Percentiles rank a stretch among this genome's conserved stretches.
These are phyloP conservation scores for Tylopilus sp. DNA, from an alignment of 1,284 basidiomycete species.

Conservation along the genomic window DNA sequence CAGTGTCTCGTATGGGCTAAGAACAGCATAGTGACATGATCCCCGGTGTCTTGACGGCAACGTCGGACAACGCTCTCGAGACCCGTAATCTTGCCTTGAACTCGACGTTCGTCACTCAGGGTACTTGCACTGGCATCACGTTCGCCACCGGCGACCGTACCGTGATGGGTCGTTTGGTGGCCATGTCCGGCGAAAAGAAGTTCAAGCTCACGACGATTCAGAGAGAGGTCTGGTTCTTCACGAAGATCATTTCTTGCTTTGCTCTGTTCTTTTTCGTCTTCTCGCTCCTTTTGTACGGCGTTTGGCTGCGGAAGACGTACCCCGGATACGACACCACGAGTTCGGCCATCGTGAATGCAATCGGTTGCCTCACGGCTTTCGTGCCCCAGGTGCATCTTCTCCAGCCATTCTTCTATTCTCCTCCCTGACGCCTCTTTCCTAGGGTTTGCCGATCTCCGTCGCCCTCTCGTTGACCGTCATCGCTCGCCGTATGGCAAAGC, in stretches of 20 bases:
- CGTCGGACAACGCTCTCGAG: conserved; percentile 56
- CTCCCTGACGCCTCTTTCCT: neutral
- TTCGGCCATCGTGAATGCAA: conserved; percentile 43
- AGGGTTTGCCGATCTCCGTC: conserved; percentile 46
- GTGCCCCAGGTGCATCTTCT: conserved; percentile 39
- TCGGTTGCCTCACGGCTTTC: conserved; percentile 47
- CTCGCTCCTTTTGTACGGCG: conserved; percentile 42
- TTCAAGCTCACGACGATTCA: conserved; percentile 49
- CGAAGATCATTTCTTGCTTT: conserved; percentile 41
- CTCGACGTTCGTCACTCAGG: conserved; percentile 50
- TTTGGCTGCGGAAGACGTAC: conserved; percentile 41
- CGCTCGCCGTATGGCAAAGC: conserved; percentile 46
- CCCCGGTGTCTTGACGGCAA: conserved; percentile 44
- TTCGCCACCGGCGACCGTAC: conserved; percentile 57
- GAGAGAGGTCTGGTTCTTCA: conserved; percentile 46
- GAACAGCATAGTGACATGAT: conserved; percentile 43
- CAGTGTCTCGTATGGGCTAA: conserved; percentile 4
- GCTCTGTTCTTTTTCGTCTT: conserved; percentile 41
- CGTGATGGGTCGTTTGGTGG: conserved; percentile 58
- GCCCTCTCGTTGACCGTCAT: conserved; percentile 49
- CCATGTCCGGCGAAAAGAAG: conserved; percentile 48
- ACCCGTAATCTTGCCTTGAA: conserved; percentile 58
- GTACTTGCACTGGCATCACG: conserved; percentile 54
- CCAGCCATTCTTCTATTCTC: neutral
- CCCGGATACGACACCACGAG: conserved; percentile 38